These are phyloP conservation scores for Rhodotorula paludigena DNA, from an alignment of 768 basidiomycete species.

Conservation along the genomic window DNA sequence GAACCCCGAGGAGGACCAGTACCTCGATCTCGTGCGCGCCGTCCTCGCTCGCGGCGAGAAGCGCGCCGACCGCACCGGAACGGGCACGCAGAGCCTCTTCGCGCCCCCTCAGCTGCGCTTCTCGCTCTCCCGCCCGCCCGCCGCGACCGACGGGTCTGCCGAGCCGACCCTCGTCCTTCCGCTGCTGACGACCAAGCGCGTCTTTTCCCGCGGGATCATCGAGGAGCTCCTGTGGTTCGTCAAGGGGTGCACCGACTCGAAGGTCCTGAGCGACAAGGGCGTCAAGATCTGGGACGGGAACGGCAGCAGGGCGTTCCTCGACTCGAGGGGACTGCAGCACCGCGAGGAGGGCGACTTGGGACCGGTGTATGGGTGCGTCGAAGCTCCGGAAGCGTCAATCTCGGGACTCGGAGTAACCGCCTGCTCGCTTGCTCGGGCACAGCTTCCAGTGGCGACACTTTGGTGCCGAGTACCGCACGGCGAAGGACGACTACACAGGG, in stretches of 20 bases:
- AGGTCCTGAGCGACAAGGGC: conserved; percentile 67
- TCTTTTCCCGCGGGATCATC: conserved; percentile 81
- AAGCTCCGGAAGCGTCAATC: too few species aligned
- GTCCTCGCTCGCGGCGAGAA: conserved; percentile 70
- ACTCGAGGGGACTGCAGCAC: conserved; percentile 74
- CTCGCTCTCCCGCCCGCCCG: conserved; percentile 56
- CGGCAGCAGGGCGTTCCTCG: conserved; percentile 78
- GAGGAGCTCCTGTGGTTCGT: conserved; percentile 97
- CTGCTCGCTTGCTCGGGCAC: too few species aligned
- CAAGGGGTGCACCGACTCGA: conserved; percentile 74
- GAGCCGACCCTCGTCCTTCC: conserved; percentile 59
- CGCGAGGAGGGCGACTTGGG: conserved; percentile 87
- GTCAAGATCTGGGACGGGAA: conserved; percentile 99
- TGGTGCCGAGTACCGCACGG: conserved; percentile 42
- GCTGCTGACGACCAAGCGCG: conserved; percentile 89
- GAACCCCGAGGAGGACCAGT: conserved; percentile 71
- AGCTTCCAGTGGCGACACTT: conserved; percentile 45
- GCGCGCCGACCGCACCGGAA: conserved; percentile 88
- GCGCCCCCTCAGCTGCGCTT: conserved; percentile 87
- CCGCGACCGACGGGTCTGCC: neutral
- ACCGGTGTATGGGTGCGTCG: conserved; percentile 89
- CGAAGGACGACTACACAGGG: conserved; percentile 50
- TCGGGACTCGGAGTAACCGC: too few species aligned
- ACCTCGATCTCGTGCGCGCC: conserved; percentile 71
- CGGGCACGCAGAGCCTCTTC: conserved; percentile 85